Conservation (phyloP, 805 yeast genomes). For the Wickerhamiella bombiphila region DNA sequence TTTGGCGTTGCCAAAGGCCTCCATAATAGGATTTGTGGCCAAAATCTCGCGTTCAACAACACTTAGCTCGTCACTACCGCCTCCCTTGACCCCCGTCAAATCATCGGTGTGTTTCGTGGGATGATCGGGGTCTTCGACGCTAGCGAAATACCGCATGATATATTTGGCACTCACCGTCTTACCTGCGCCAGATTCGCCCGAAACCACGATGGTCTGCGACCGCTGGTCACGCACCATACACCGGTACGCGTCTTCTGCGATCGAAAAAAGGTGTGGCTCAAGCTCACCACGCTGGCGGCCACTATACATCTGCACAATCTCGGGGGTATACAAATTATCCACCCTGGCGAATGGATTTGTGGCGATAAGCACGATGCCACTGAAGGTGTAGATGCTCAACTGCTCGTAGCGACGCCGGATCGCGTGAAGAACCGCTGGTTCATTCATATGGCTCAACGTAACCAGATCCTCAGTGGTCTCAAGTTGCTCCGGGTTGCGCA, state of each 20-base stretch:
- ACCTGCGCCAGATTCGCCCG: slow-evolving; percentile 99
- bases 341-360: slow-evolving; percentile 89
- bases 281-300: slow-evolving; percentile 87
- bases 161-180: slow-evolving; percentile 94
- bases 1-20: slow-evolving; percentile 96
- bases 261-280: slow-evolving; percentile 94
- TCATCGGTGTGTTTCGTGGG: slow-evolving; percentile 3
- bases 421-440: slow-evolving; percentile 92
- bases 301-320: slow-evolving; percentile 87
- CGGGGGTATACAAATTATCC: slow-evolving; percentile 80
- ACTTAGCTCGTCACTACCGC: slow-evolving; percentile 46
- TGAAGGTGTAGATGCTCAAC: slow-evolving; percentile 82
- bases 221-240: slow-evolving; percentile 75
- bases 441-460: slow-evolving; percentile 79
- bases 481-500: slow-evolving; percentile 73
- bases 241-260: slow-evolving; percentile 94
- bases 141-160: slow-evolving; percentile 94
- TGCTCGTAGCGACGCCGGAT: slow-evolving; percentile 80
- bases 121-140: slow-evolving; percentile 50
- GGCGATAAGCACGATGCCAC: slow-evolving; percentile 93
- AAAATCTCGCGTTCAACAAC: slow-evolving; percentile 85
- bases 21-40: slow-evolving; percentile 95
- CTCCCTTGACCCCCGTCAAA: not conserved
- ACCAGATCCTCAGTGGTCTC: slow-evolving; percentile 94
- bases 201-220: slow-evolving; percentile 91